Evolutionary conservation across 192 early-diverging fungal genomes (phyloP).

Genomic region (Rhizoclosmatium globosum): DNA sequence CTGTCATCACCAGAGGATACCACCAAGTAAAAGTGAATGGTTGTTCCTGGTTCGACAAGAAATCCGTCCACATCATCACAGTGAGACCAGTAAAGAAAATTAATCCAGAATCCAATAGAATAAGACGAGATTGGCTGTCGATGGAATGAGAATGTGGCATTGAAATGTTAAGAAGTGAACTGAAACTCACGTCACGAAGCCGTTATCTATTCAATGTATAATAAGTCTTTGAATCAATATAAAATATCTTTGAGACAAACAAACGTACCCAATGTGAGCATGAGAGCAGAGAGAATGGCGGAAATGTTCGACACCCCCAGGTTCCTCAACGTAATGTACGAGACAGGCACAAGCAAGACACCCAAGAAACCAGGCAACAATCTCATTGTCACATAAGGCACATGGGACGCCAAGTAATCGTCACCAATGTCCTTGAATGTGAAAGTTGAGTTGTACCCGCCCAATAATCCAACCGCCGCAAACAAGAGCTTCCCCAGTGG

Average conservation of each 20-base stretch:
- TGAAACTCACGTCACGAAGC: constrained; percentile 40
- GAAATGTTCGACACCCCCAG: constrained; percentile 50
- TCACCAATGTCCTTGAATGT: constrained; percentile 82
- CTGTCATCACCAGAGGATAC: constrained; percentile 53
- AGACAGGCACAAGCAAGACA: constrained; percentile 70
- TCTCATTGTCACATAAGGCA: constrained; percentile 90
- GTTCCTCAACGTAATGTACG: constrained; percentile 61
- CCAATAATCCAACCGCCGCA: constrained; percentile 52
- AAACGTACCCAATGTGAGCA: constrained; percentile 76
- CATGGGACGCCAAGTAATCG: constrained; percentile 81
- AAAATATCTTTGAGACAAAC: background rate
- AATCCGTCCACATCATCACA: constrained; percentile 57
- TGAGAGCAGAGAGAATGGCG: constrained; percentile 49
- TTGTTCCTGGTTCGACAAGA: constrained; percentile 49
- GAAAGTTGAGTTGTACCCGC: constrained; percentile 61
- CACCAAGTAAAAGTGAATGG: constrained; percentile 62
- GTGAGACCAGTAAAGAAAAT: constrained; percentile 62
- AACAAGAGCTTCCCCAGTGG: constrained; percentile 59
- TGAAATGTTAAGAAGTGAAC: background rate
- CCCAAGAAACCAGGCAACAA: constrained; percentile 84
- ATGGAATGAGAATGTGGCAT: background rate
- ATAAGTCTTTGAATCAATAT: too few relatives aligned
- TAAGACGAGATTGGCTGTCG: constrained; percentile 56
- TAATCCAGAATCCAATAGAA: constrained; percentile 61
- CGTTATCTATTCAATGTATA: constrained; percentile 38